Evolutionary conservation across 371 early-diverging fungal species (phyloP), one percentile per base, ranked within the genome.

Genomic region (Rhizopus arrhizus): DNA sequence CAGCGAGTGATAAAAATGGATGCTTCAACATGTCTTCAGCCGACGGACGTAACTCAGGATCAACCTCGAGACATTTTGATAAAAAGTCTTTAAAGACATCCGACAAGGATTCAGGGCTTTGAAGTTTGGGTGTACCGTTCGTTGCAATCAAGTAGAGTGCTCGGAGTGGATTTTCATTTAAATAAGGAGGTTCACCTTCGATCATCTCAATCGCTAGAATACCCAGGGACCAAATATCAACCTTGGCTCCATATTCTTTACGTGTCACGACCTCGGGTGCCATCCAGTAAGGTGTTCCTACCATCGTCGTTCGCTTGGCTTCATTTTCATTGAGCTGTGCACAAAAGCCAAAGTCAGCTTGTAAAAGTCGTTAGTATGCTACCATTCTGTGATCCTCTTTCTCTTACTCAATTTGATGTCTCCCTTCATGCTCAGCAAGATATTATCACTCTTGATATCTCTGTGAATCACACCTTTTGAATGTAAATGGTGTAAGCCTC

Each of bases 161-260:
- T 28, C 85, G 64, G 22, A 91, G 74, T 4, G 90, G 89, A 52
- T 90, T 85, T 62, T 91, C 91, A 59, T 90, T 84, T 16, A 92
- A 71, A 65, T 92, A 94, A 40, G 95, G 95, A 15, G 93, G 92
- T 62, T 88, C 88, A 28, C 92, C 90, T 66, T 87, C 81, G 41
- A 86, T 64, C 81, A 89, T 81, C 66, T 93, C 90, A 54, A 90
- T 89, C 7, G 87, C 72, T 75, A 94, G 87, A 59, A 95, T 92
- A n/a, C 94, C 96, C 5, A 94, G 74, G 10, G 91, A 89, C 97
- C 97, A 96, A 15, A 94, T 80, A 65, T 96, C 97, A 29, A 91
- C 91, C 52, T 85, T 88, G 53, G 84, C 81, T n/a, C 88, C 91
- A 64, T 94, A 94, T 62, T 87, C 90, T 63, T 89, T 89, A 32